Conservation (phyloP, 306 rosid genomes). For the Lotus japonicus region DNA sequence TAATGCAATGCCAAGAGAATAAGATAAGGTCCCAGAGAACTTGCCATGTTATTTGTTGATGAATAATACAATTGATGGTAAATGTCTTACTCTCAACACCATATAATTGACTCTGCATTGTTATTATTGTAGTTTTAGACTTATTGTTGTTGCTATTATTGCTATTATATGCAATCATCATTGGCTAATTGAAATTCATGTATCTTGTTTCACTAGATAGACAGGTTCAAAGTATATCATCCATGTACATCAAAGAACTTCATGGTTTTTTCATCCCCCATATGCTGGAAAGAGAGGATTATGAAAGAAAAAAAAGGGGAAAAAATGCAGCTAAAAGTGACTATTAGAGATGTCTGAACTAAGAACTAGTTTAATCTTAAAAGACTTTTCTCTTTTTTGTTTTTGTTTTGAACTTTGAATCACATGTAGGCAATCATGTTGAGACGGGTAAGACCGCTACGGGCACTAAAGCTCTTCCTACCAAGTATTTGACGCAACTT, state of each 20-base stretch:
- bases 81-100: conserved; percentile 12
- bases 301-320: background rate
- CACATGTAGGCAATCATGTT: too few relatives aligned
- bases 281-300: background rate
- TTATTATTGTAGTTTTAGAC: background rate
- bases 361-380: background rate
- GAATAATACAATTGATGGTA: background rate
- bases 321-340: background rate
- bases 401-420: too few relatives aligned
- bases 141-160: background rate
- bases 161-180: background rate
- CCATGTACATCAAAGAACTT: background rate
- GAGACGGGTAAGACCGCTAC: too few relatives aligned
- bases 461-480: too few relatives aligned
- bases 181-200: background rate
- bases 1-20: conserved; percentile 2
- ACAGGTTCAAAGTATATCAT: background rate
- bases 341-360: background rate
- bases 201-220: background rate
- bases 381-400: background rate
- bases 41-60: background rate
- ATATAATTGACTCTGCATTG: conserved; percentile 6
- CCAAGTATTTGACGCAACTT: too few relatives aligned
- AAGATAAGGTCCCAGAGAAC: conserved; percentile 6
- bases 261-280: background rate